Base-by-base conservation (phyloP, 2,329 filamentous ascomycete species). In the Ilyonectria robusta region DNA sequence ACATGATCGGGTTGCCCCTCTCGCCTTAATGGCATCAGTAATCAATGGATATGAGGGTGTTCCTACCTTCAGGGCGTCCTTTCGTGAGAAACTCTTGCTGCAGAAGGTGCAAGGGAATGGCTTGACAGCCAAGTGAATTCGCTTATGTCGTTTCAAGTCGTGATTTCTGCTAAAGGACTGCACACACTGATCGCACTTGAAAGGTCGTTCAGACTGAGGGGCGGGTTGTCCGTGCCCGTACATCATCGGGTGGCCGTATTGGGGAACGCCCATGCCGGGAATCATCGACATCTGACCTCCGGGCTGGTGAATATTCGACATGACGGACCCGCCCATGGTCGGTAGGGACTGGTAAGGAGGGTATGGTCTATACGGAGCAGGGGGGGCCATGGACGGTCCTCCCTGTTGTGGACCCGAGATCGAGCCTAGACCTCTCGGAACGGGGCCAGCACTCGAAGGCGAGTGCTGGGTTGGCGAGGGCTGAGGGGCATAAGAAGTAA, bases 91-190 rank as follows among this genome's bases (percentile, higher is more conserved):
- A 78, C 93, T 96, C 88, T 98, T 98, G 68, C 97, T 94, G 79
- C 96, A 99, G 76, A 92, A 92, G 7, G 85, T 89, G 79, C 96
- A 99, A 0, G 95, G 95, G 80, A 95, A 98, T 0, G 96, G 96
- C 85, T 99, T 99, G 46, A 98, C 94, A 0, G 94, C 93, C 65
- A 98, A 82, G 81, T 99, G 96, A 66, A 98, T 98, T 56, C 94
- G 86, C 85, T 97, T 97, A 80, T 99, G 96, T 58, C 96, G 89
- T 83, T 99, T 99, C 74, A 98, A 81, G 77, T 98, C 96, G 78
- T 98, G 96, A 72, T 98, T 98, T 5, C 96, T 88, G 80, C 97
- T 98, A 84, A 99, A 99, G 42, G 93, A 95, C 79, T 97, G 94
- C 0, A 93, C 90, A 77, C 96, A 99, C 78, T 93, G 88, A 74